Conservation (phyloP, 2,329 filamentous ascomycete species). For the Dryadomyces quercivorus region DNA sequence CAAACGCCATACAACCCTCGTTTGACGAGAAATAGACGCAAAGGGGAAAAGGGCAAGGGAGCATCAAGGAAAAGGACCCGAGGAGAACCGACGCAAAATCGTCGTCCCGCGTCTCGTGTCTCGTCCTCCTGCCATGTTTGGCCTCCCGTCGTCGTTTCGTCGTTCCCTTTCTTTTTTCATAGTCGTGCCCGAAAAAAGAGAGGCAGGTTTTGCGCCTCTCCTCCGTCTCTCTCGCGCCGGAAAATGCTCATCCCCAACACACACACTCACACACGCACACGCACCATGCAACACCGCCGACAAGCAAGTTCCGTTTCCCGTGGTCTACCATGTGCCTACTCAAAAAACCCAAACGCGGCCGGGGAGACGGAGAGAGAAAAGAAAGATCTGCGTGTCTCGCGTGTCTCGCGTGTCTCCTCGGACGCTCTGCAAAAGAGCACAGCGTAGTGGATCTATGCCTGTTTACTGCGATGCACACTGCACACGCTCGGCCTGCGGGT, state of each 20-base stretch:
- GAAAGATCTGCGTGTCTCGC: too few relatives aligned
- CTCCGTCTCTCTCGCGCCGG: neutral
- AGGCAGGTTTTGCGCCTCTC: neutral
- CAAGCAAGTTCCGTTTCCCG: neutral
- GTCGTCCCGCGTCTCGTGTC: too few relatives aligned
- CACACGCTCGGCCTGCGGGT: conserved; percentile 64
- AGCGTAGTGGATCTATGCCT: neutral
- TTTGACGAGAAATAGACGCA: neutral
- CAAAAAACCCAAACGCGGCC: neutral
- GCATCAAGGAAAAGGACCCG: neutral
- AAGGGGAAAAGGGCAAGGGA: neutral
- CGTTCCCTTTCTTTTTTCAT: neutral
- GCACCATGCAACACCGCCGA: neutral
- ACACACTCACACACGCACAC: neutral
- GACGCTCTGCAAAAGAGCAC: too few relatives aligned
- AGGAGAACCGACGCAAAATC: neutral
- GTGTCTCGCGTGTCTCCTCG: too few relatives aligned
- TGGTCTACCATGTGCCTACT: neutral
- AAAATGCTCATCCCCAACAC: neutral
- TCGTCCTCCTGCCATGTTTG: neutral
- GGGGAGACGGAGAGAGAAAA: neutral
- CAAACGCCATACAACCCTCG: conserved; percentile 10
- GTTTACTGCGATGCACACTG: conserved; percentile 76
- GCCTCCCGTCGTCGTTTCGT: neutral
- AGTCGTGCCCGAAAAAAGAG: neutral